Base-by-base conservation (phyloP, 768 basidiomycete species). In the Calocybe cyanea region DNA sequence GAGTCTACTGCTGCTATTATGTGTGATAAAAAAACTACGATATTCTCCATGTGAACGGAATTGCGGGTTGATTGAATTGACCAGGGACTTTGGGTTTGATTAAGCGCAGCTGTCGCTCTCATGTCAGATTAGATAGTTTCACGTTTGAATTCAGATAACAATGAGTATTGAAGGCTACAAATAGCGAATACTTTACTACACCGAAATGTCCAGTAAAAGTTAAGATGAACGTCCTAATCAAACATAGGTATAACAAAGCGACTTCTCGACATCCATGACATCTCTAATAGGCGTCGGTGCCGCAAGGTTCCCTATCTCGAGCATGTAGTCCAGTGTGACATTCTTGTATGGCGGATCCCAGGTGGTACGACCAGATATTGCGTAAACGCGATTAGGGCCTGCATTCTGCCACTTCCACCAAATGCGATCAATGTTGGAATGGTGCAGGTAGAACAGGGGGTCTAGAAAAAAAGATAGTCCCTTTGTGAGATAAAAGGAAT, bases 381-480 rank as follows among this genome's bases (percentile, higher is more conserved):
- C 63, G 19, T 57, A 59, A 3, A 70, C 37, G 14, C 67, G 63
- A 4, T 46, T 48, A 3, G 50, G 45, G 23, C 63, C 51, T 34
- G 55, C 45, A 21, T 50, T 47, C 36, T 67, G 67, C 71, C 71
- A 72, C n/a, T n/a, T n/a, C n/a, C n/a, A n/a, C n/a, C n/a, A n/a
- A n/a, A n/a, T n/a, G n/a, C n/a, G n/a, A n/a, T 71, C 68, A 10
- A 72, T 39, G 42, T 68, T 68, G 10, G 64, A 60, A 43, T 70
- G 68, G 46, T 71, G 68, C 18, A 69, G 53, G 52, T 66, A 69
- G 56, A 71, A 71, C 8, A 72, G 30, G 3, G 69, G 68, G 41
- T 71, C 68, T 70, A 43, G 14, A 18, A 10, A 11, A 37, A 11
- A 5, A 38, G 33, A 35, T 9, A 1, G 14, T 8, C 4, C 1